A percentile compares a stretch with the other conserved stretches of the same genome.
Conservation (phyloP, 495 filamentous ascomycete genomes). For the Neurospora tetraspora region DNA sequence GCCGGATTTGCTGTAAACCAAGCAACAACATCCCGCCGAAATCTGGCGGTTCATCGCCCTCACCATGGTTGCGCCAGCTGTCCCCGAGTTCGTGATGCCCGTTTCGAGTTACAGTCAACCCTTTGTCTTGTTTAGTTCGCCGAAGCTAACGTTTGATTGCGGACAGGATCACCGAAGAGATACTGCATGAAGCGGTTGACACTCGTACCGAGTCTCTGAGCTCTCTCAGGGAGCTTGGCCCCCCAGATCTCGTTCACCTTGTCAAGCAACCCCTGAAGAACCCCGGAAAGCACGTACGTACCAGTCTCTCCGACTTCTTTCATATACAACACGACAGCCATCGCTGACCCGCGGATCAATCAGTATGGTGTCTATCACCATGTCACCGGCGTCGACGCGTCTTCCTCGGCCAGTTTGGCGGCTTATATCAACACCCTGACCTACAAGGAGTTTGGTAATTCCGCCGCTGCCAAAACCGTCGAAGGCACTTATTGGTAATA, state of each 20-base stretch:
- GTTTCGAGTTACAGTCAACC: conserved; percentile 3
- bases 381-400: conserved; percentile 95
- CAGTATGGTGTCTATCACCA: conserved; percentile 94
- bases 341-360: conserved; percentile 11
- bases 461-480: conserved; percentile 70
- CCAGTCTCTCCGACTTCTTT: neutral
- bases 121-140: neutral
- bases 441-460: conserved; percentile 73
- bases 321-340: neutral
- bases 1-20: neutral
- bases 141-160: conserved; percentile 12
- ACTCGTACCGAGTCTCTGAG: conserved; percentile 79
- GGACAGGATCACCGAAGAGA: conserved; percentile 78
- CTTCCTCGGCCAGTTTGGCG: conserved; percentile 89
- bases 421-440: conserved; percentile 98
- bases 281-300: conserved; percentile 51
- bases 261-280: conserved; percentile 72
- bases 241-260: conserved; percentile 90
- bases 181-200: conserved; percentile 78
- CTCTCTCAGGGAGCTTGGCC: conserved; percentile 81
- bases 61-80: conserved; percentile 79
- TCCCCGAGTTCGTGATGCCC: conserved; percentile 63
- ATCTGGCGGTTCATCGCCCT: conserved; percentile 6
- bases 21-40: neutral
- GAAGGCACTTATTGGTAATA: conserved; percentile 87